A percentile compares a stretch with the other conserved stretches of the same genome.
Conservation (phyloP, 148 eudicot genomes). For the Diospyros kaki region DNA sequence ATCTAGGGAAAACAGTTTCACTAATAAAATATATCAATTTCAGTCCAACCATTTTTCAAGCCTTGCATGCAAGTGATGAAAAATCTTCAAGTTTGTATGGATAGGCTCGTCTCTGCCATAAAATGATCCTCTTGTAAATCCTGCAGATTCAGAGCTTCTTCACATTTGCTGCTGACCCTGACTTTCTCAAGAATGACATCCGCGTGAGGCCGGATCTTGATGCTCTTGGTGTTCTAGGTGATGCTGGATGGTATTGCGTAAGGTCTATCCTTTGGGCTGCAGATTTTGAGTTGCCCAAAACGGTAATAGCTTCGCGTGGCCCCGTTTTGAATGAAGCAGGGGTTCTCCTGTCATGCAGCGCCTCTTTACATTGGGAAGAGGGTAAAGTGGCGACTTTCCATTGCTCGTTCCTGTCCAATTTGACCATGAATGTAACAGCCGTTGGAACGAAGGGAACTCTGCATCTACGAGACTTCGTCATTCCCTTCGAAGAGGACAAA, state of each 20-base stretch:
- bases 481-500: conserved; percentile 20
- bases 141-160: conserved; percentile 42
- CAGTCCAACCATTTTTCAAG: too few species aligned
- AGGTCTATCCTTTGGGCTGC: conserved; percentile 49
- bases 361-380: conserved; percentile 54
- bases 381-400: conserved; percentile 47
- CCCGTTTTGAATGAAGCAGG: conserved; percentile 40
- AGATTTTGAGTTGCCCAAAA: conserved; percentile 47
- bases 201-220: conserved; percentile 66
- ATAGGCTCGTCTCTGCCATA: too few species aligned
- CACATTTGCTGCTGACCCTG: conserved; percentile 25
- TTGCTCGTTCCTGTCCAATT: conserved; percentile 51
- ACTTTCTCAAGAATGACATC: conserved; percentile 52
- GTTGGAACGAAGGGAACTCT: conserved; percentile 38
- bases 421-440: conserved; percentile 46
- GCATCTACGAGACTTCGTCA: conserved; percentile 18
- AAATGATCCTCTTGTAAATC: background rate
- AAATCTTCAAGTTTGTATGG: too few species aligned
- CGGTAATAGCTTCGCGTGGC: conserved; percentile 39
- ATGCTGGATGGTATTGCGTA: conserved; percentile 62
- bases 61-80: too few species aligned
- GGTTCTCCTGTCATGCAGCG: conserved; percentile 53
- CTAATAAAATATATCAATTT: too few species aligned
- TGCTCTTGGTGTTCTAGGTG: conserved; percentile 62
- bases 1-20: too few species aligned